Evolutionary conservation across 805 yeast genomes (phyloP).

Genomic region (Pichia californica): DNA sequence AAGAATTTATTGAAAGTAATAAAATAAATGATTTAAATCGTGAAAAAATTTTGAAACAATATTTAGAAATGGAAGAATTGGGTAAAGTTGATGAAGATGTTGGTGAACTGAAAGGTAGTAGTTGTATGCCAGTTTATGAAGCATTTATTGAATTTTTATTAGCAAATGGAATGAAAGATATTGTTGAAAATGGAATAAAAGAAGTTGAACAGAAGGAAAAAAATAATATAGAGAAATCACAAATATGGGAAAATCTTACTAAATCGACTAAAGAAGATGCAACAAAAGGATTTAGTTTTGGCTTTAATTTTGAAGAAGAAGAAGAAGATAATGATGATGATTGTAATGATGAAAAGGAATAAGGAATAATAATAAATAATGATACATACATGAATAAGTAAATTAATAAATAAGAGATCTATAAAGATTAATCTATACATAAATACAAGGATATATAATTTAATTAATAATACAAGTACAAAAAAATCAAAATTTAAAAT

Average conservation of each 20-base stretch:
- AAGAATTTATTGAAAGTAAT: conserved; percentile 22
- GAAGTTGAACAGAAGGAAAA: conserved; percentile 29
- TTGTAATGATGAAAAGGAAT: no score
- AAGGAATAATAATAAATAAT: no score
- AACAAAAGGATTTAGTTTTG: conserved; percentile 28
- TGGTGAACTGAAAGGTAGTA: conserved; percentile 40
- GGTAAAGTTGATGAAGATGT: conserved; percentile 49
- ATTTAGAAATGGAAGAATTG: conserved; percentile 10
- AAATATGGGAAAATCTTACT: conserved; percentile 44
- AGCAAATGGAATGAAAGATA: conserved; percentile 31
- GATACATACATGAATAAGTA: no score
- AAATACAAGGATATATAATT: no score
- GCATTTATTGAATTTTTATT: conserved; percentile 48
- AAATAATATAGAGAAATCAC: conserved; percentile 33
- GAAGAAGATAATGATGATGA: neutral
- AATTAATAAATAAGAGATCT: no score
- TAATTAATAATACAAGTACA: no score
- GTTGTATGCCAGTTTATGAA: conserved; percentile 52
- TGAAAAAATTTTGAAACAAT: conserved; percentile 7
- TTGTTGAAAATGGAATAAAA: conserved; percentile 31
- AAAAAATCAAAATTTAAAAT: no score
- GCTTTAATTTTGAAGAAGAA: conserved; percentile 25
- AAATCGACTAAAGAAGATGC: conserved; percentile 10
- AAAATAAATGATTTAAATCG: conserved; percentile 13
- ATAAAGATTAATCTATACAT: no score